Base-by-base conservation (phyloP, 2,329 filamentous ascomycete genomes). In the Anthostomella pinea region DNA sequence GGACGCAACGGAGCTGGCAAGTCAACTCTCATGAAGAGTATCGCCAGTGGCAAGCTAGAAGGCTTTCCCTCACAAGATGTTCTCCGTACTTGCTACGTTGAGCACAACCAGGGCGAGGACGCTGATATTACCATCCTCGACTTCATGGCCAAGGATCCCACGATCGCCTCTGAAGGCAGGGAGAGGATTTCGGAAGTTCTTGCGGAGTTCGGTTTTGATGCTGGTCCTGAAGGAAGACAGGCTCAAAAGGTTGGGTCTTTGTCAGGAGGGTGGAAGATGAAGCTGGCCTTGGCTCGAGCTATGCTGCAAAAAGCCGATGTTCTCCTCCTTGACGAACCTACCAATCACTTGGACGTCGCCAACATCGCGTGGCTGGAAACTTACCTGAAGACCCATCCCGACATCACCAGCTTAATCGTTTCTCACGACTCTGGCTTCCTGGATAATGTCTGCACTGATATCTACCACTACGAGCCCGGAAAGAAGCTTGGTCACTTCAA, bases 181-280 rank as follows among this genome's bases (percentile, higher is more conserved):
- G 85, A 93, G 51, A 84, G 87, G 47, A 95, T 98, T 52, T 83
- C 83, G 2, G 73, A 79, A 41, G 91, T 97, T 43, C 68, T 98
- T 45, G 76, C 81, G 32, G 90, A 97, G 63, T 93, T 98, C 56
- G 94, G 94, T 27, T 98, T 98, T 69, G 94, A 87, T 15, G 68
- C 86, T 44, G 91, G 91, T 3, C 88, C 89, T 1, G 86, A 93
- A 50, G 93, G 91, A 41, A 81, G 88, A 43, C 93, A 97, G 65
- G 77, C 83, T 5, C 81, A 96, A 62, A 87, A 85, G 54, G 93
- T 98, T 41, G 93, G 93, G 52, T 96, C 91, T 14, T 70, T 98
- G 22, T 97, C 93, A 27, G 93, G 93, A 68, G 93, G 93, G 61
- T 98, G 93, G 93, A 97, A 97, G 79, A 98, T 98, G 93, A 98